Evolutionary conservation across 2,329 filamentous ascomycete genomes (phyloP).

Genomic region (Xylaria sp.): DNA sequence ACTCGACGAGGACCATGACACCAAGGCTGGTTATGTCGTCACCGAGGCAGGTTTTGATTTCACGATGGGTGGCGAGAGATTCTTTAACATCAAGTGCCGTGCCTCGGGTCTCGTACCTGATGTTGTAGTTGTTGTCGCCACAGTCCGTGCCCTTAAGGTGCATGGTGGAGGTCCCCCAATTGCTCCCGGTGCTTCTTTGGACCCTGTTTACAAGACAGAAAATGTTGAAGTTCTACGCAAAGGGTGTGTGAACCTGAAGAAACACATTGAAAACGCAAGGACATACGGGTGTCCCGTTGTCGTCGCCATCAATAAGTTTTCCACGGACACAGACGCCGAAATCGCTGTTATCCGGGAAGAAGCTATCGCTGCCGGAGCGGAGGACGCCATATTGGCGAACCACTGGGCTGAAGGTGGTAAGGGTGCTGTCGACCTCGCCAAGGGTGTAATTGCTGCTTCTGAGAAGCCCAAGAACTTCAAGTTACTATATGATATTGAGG

Average conservation of each 20-base stretch:
- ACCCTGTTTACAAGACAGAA: constrained; percentile 90
- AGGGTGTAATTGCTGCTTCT: constrained; percentile 84
- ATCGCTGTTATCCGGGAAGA: constrained; percentile 90
- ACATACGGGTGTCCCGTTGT: constrained; percentile 92
- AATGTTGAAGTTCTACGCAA: constrained; percentile 90
- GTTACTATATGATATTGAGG: constrained; percentile 83
- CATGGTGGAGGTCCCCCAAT: constrained; percentile 97
- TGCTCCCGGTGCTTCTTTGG: constrained; percentile 83
- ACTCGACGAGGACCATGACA: constrained; percentile 82
- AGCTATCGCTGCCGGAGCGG: constrained; percentile 88
- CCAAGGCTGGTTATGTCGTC: constrained; percentile 90
- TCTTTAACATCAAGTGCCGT: constrained; percentile 99
- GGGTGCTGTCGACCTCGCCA: constrained; percentile 88
- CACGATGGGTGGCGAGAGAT: constrained; percentile 98
- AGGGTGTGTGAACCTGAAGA: constrained; percentile 93
- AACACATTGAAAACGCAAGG: constrained; percentile 92
- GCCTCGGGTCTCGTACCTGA: constrained; percentile 93
- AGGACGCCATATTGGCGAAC: constrained; percentile 92
- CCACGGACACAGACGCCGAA: constrained; percentile 92
- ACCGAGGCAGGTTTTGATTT: constrained; percentile 99
- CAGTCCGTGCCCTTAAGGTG: constrained; percentile 94
- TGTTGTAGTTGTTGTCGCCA: constrained; percentile 93
- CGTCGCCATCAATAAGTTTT: constrained; percentile 96
- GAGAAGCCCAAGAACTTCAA: constrained; percentile 88
- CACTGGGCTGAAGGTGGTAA: constrained; percentile 97